A percentile compares a stretch with the other conserved stretches of the same genome.
These are phyloP conservation scores for Arthrinium phaeospermum DNA, from an alignment of 2,329 filamentous ascomycete species.

Conservation along the genomic window DNA sequence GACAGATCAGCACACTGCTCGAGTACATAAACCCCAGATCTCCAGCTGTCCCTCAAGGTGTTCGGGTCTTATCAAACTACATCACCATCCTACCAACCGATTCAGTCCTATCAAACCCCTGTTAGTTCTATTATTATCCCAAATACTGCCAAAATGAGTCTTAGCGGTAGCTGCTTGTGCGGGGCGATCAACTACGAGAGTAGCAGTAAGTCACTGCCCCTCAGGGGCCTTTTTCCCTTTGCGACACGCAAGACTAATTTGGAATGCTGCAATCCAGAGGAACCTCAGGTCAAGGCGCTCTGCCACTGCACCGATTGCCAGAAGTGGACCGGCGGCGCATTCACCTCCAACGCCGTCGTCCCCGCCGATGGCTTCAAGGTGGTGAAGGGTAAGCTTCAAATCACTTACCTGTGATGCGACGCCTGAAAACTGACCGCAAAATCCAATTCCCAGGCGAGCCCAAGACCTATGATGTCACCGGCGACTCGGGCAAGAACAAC, in stretches of 20 bases:
- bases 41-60: neutral
- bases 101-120: too few relatives aligned
- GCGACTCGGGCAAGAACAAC: conserved; percentile 59
- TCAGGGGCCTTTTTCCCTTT: too few relatives aligned
- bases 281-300: neutral
- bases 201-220: neutral
- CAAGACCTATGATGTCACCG: conserved; percentile 52
- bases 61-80: neutral
- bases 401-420: neutral
- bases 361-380: conserved; percentile 52
- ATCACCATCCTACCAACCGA: neutral
- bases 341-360: conserved; percentile 59
- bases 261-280: neutral
- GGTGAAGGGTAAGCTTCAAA: conserved; percentile 47
- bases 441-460: conserved; percentile 44
- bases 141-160: neutral
- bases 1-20: neutral
- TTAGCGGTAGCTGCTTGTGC: conserved; percentile 2
- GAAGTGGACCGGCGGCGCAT: conserved; percentile 57
- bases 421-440: neutral
- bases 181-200: conserved; percentile 2
- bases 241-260: neutral
- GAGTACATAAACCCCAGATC: neutral
- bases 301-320: conserved; percentile 18
- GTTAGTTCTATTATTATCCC: neutral